Conservation (phyloP, 129 eudicot genomes). For the Solidago caesia region DNA sequence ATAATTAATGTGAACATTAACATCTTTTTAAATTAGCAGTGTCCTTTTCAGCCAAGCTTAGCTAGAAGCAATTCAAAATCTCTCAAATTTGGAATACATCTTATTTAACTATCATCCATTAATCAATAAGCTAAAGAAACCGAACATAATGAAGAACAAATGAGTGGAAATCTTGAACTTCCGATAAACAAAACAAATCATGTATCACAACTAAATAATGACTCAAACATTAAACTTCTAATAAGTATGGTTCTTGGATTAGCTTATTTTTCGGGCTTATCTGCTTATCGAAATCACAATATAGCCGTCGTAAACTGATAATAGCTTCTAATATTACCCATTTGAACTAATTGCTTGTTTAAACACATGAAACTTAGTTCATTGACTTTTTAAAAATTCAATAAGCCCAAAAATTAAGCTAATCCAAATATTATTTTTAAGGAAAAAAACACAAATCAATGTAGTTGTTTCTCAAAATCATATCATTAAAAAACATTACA, state of each 20-base stretch:
- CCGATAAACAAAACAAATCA: neutral
- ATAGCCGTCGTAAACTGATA: too few species aligned
- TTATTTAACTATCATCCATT: neutral
- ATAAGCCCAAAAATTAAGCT: too few species aligned
- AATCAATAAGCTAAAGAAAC: conserved; percentile 11
- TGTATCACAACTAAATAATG: neutral
- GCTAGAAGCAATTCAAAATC: neutral
- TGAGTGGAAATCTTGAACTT: neutral
- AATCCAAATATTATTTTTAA: too few species aligned
- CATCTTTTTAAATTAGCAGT: neutral
- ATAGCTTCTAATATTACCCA: too few species aligned
- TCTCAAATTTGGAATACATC: neutral
- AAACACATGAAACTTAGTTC: neutral
- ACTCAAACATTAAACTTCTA: neutral
- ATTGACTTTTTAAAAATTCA: neutral
- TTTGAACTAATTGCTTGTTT: too few species aligned
- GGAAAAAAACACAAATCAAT: conserved; percentile 3
- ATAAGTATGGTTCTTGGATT: too few species aligned
- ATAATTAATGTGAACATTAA: neutral
- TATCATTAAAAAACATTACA: neutral
- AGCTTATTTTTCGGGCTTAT: too few species aligned
- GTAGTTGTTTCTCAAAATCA: neutral
- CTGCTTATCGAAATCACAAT: too few species aligned
- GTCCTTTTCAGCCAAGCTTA: neutral
- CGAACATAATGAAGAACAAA: conserved; percentile 1